A percentile compares a stretch with the other conserved stretches of the same genome.
phyloP scores from a whole-genome alignment of 352 stramenopile genomes.

The Pythium periplocum region DNA sequence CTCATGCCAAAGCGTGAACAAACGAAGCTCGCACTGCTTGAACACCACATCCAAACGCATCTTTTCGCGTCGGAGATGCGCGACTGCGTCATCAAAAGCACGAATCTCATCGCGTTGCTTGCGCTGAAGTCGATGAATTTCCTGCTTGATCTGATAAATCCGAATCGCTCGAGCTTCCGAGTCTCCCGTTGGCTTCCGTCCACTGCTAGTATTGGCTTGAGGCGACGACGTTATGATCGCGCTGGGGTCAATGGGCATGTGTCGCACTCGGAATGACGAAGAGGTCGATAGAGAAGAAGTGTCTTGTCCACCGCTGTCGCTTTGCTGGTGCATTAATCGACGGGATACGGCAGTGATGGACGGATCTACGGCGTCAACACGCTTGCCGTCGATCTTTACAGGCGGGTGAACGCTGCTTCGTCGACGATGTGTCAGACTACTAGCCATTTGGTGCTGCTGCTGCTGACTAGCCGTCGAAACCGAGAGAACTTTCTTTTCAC shows the following conservation, averaged over 20 bases:
- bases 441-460: neutral
- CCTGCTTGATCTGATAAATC: conserved; percentile 51
- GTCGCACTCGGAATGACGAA: conserved; percentile 7
- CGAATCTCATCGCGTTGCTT: conserved; percentile 61
- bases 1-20: conserved; percentile 86
- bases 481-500: conserved; percentile 37
- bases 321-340: neutral
- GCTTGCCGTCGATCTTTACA: conserved; percentile 14
- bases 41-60: conserved; percentile 83
- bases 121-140: conserved; percentile 57
- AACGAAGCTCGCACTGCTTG: conserved; percentile 83
- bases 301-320: neutral
- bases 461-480: neutral
- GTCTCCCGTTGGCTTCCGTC: conserved; percentile 11
- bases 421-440: too few species aligned
- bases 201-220: too few species aligned
- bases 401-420: too few species aligned
- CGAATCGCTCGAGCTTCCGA: conserved; percentile 40
- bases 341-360: conserved; percentile 14
- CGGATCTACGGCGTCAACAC: conserved; percentile 8
- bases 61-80: conserved; percentile 84
- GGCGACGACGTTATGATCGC: too few species aligned
- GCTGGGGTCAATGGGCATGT: conserved; percentile 9
- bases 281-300: too few species aligned
- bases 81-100: conserved; percentile 86